These are phyloP conservation scores for Leccinum brunneo-olivaceum DNA, from an alignment of 1,284 basidiomycete genomes.

Conservation along the genomic window DNA sequence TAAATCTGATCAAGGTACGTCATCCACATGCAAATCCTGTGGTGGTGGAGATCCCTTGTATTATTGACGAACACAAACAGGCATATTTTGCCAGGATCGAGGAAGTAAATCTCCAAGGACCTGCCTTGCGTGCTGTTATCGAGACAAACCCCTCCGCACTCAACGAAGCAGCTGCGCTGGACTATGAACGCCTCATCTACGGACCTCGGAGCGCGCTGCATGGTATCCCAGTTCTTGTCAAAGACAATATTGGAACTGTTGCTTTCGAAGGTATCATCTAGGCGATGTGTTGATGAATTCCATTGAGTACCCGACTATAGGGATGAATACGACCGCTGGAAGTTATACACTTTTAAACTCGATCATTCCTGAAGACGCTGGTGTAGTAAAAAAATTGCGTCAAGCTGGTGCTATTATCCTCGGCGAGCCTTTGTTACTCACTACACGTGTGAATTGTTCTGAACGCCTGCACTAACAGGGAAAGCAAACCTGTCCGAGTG, in stretches of 20 bases:
- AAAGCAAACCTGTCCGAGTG: constrained; percentile 63
- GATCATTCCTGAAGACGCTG: constrained; percentile 56
- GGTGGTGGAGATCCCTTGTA: background rate
- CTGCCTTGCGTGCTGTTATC: constrained; percentile 54
- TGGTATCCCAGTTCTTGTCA: constrained; percentile 65
- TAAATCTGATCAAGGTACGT: constrained; percentile 56
- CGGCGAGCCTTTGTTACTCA: constrained; percentile 26
- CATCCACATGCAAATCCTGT: background rate
- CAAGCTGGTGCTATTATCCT: constrained; percentile 64
- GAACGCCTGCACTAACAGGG: constrained; percentile 27
- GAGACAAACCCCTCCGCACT: constrained; percentile 59
- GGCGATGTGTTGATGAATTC: background rate
- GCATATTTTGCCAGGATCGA: constrained; percentile 67
- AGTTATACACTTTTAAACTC: constrained; percentile 53
- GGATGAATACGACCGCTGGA: constrained; percentile 64
- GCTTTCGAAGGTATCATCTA: constrained; percentile 40
- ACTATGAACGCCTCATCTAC: constrained; percentile 42
- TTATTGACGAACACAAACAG: constrained; percentile 25
- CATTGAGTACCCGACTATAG: constrained; percentile 24
- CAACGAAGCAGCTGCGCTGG: constrained; percentile 46
- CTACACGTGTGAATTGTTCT: background rate
- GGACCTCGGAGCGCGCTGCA: constrained; percentile 54
- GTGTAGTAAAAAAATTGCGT: constrained; percentile 52
- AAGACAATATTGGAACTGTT: constrained; percentile 64
- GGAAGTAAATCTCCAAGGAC: constrained; percentile 63